Percentiles rank a stretch among this genome's conserved stretches.
phyloP scores from a whole-genome alignment of 768 basidiomycete species.

The Lepiota brunneoincarnata region DNA sequence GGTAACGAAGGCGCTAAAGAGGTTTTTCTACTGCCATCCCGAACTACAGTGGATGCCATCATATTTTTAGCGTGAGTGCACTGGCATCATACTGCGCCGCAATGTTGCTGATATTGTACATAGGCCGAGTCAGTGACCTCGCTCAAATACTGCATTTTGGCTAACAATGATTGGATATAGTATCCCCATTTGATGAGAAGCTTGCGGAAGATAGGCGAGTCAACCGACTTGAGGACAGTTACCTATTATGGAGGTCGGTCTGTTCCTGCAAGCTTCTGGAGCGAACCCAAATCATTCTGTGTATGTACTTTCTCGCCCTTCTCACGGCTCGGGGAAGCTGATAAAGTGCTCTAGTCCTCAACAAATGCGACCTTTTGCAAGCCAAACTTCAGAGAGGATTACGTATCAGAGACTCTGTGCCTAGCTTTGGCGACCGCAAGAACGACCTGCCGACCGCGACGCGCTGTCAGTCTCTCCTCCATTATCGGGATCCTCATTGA shows the following conservation, averaged over 20 bases:
- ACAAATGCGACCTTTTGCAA: conserved; percentile 72
- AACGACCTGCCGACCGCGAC: conserved; percentile 71
- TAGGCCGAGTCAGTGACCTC: conserved; percentile 38
- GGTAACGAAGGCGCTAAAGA: conserved; percentile 9
- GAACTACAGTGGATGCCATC: conserved; percentile 60
- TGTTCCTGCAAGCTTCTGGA: conserved; percentile 64
- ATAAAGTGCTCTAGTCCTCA: conserved; percentile 41
- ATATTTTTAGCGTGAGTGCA: conserved; percentile 70
- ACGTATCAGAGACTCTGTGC: conserved; percentile 63
- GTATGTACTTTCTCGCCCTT: conserved; percentile 25
- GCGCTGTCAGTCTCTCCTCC: conserved; percentile 49
- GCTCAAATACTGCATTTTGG: neutral
- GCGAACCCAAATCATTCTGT: conserved; percentile 53
- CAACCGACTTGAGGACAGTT: conserved; percentile 77
- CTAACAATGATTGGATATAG: conserved; percentile 27
- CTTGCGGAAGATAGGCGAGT: conserved; percentile 67
- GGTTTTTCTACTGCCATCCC: neutral
- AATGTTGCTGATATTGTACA: conserved; percentile 3
- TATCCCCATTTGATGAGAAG: conserved; percentile 81
- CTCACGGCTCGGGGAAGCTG: conserved; percentile 3
- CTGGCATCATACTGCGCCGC: neutral
- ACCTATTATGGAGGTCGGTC: conserved; percentile 74
- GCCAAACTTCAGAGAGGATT: conserved; percentile 70
- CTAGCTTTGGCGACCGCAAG: conserved; percentile 70
- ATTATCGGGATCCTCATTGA: neutral